phyloP scores from a whole-genome alignment of 169 alveolate genomes.

The Plasmodium cynomolgi region DNA sequence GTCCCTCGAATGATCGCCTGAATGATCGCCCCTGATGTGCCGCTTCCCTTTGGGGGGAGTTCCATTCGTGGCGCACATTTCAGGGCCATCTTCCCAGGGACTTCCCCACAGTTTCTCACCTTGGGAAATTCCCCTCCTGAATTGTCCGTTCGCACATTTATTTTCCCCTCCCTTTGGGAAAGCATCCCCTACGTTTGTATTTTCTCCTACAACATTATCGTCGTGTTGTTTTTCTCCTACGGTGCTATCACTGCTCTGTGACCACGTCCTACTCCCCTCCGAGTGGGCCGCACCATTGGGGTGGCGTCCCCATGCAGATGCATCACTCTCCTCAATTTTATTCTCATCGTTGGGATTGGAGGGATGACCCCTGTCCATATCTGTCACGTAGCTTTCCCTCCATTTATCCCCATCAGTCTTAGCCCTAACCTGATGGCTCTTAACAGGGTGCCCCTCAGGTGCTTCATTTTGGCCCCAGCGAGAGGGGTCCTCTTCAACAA shows the following conservation, averaged over 20 bases:
- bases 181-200: neutral
- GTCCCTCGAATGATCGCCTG: neutral
- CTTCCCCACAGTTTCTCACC: neutral
- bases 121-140: neutral
- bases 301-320: neutral
- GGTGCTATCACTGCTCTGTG: neutral
- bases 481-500: neutral
- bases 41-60: neutral
- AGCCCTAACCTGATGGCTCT: neutral
- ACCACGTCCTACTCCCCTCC: neutral
- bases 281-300: neutral
- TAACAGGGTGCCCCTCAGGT: neutral
- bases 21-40: neutral
- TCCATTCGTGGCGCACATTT: neutral
- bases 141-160: neutral
- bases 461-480: neutral
- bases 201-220: neutral
- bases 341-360: neutral
- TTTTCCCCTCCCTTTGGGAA: neutral
- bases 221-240: neutral
- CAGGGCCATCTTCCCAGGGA: neutral
- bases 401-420: neutral
- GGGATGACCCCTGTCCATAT: neutral
- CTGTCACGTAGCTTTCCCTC: neutral
- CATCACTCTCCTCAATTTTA: neutral